Conservation (phyloP, 2,329 filamentous ascomycete genomes). For the Penicillium sp. region DNA sequence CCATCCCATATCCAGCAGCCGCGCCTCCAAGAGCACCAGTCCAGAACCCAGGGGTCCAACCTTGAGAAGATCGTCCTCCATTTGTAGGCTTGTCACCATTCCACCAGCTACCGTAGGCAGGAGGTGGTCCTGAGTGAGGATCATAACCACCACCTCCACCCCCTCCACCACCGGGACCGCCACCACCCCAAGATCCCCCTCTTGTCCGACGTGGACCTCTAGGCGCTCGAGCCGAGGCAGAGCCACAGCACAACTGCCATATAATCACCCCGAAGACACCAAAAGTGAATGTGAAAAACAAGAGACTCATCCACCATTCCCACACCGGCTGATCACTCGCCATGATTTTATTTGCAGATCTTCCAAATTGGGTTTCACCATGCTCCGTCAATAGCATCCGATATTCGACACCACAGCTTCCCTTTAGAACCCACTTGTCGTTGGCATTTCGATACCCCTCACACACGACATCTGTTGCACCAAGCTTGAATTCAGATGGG, state of each 20-base stretch:
- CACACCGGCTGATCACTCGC: neutral
- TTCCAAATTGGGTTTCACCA: slow-evolving; percentile 71
- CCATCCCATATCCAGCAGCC: slow-evolving; percentile 44
- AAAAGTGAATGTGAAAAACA: slow-evolving; percentile 37
- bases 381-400: slow-evolving; percentile 72
- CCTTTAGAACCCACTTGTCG: slow-evolving; percentile 84
- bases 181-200: slow-evolving; percentile 34
- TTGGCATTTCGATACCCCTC: slow-evolving; percentile 78
- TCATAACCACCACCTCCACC: slow-evolving; percentile 34
- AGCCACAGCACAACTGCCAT: slow-evolving; percentile 26
- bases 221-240: slow-evolving; percentile 7
- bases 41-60: slow-evolving; percentile 52
- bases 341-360: slow-evolving; percentile 32
- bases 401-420: slow-evolving; percentile 92
- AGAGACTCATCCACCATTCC: slow-evolving; percentile 12
- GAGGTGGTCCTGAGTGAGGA: slow-evolving; percentile 39
- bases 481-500: slow-evolving; percentile 69
- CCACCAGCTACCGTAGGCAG: slow-evolving; percentile 39
- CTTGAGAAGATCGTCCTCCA: slow-evolving; percentile 18
- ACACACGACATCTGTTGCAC: slow-evolving; percentile 85
- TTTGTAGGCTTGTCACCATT: slow-evolving; percentile 18
- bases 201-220: slow-evolving; percentile 21
- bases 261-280: slow-evolving; percentile 32
- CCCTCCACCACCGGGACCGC: slow-evolving; percentile 31
- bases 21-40: slow-evolving; percentile 45